phyloP scores from a whole-genome alignment of 371 early-diverging fungal genomes.

The Mucor plumbeus region DNA sequence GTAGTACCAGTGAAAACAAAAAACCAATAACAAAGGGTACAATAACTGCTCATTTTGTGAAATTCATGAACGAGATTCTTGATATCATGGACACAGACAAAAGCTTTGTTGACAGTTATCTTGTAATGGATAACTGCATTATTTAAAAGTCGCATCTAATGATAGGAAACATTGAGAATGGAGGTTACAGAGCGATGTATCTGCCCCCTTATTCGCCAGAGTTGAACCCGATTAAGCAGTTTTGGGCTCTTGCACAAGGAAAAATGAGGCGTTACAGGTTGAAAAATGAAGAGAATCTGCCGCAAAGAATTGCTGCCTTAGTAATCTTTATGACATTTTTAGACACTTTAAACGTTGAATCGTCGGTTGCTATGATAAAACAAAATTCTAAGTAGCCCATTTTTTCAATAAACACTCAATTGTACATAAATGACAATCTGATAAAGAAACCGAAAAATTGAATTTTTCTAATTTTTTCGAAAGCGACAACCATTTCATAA shows the following conservation, averaged over 20 bases:
- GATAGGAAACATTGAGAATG: slow-evolving; percentile 12
- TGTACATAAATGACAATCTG: slow-evolving; percentile 24
- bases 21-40: slow-evolving; percentile 14
- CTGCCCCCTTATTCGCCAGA: slow-evolving; percentile 13
- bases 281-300: no score
- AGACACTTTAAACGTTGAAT: slow-evolving; percentile 23
- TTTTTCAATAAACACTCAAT: slow-evolving; percentile 27
- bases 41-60: slow-evolving; percentile 23
- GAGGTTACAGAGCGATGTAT: slow-evolving; percentile 17
- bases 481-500: no score
- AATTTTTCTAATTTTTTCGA: no score
- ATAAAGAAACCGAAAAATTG: no score
- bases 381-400: slow-evolving; percentile 14
- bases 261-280: no score
- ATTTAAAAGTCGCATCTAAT: slow-evolving; percentile 18
- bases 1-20: slow-evolving; percentile 1
- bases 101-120: slow-evolving; percentile 15
- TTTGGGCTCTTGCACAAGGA: slow-evolving; percentile 15
- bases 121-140: not conserved
- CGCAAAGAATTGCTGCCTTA: slow-evolving; percentile 19
- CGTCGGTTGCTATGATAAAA: no score
- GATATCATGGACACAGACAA: slow-evolving; percentile 18
- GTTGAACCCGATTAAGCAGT: slow-evolving; percentile 16
- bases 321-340: slow-evolving; percentile 16
- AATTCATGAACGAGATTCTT: slow-evolving; percentile 22